Conservation (phyloP, 2,329 filamentous ascomycete species). For the Plenodomus biglobosus region DNA sequence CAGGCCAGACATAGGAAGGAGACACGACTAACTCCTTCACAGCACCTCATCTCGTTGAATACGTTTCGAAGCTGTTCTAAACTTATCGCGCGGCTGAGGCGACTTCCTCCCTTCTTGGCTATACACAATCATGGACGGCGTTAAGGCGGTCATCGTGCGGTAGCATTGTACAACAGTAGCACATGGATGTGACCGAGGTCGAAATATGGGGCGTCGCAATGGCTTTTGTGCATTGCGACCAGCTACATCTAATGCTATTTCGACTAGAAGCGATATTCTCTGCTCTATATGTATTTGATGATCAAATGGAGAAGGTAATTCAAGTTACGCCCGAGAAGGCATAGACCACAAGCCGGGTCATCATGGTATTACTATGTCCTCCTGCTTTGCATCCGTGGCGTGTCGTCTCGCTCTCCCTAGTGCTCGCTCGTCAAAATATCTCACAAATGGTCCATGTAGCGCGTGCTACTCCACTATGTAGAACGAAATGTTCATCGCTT, state of each 20-base stretch:
- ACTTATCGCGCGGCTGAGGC: background rate
- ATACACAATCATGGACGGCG: background rate
- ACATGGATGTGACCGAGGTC: background rate
- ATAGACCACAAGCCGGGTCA: background rate
- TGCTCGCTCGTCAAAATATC: slow-evolving; percentile 18
- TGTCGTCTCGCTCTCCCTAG: slow-evolving; percentile 20
- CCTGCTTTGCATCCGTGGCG: slow-evolving; percentile 6
- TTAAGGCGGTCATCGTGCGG: background rate
- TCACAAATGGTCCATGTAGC: slow-evolving; percentile 13
- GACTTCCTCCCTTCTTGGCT: background rate
- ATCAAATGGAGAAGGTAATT: background rate
- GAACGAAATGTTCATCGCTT: slow-evolving; percentile 21
- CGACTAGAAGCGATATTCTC: background rate
- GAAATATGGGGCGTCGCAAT: background rate
- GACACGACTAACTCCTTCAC: slow-evolving; percentile 2
- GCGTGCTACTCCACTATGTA: slow-evolving; percentile 7
- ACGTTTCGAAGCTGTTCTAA: slow-evolving; percentile 55
- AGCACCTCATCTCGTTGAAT: slow-evolving; percentile 61
- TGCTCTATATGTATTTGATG: background rate
- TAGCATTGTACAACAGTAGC: background rate
- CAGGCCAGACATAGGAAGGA: background rate
- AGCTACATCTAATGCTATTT: background rate
- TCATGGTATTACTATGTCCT: background rate
- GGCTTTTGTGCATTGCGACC: background rate
- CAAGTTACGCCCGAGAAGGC: background rate